phyloP scores from a whole-genome alignment of 2,329 filamentous ascomycete genomes.

The Aspergillus cejpii region DNA sequence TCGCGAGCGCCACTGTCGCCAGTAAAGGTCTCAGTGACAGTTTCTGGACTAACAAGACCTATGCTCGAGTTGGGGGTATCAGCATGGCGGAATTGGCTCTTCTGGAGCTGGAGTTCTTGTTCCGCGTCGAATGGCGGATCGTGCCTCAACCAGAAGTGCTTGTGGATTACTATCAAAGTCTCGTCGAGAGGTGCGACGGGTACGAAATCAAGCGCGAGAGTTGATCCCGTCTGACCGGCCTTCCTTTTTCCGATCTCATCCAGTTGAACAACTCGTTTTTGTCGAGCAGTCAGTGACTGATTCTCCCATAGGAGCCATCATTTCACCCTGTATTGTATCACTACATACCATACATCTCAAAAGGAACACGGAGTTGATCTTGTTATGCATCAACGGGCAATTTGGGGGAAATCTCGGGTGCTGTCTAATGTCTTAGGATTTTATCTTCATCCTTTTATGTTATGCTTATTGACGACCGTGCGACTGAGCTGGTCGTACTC shows the following conservation, averaged over 20 bases:
- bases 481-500: neutral
- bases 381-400: conserved; percentile 11
- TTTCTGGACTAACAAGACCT: conserved; percentile 98
- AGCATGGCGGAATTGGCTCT: conserved; percentile 83
- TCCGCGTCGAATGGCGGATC: conserved; percentile 91
- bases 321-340: conserved; percentile 6
- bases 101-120: conserved; percentile 87
- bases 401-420: neutral
- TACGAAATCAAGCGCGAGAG: conserved; percentile 47
- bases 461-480: conserved; percentile 7
- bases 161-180: conserved; percentile 83
- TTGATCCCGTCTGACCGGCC: neutral
- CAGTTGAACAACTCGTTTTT: neutral
- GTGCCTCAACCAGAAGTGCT: conserved; percentile 91
- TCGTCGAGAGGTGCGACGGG: conserved; percentile 63
- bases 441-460: conserved; percentile 2
- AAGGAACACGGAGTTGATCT: conserved; percentile 16
- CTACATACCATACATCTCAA: conserved; percentile 13
- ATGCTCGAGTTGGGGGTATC: conserved; percentile 88
- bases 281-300: neutral
- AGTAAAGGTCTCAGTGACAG: conserved; percentile 93
- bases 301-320: neutral
- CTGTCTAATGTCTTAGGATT: neutral
- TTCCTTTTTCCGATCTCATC: neutral
- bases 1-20: conserved; percentile 89